Conservation (phyloP, 257 asterid species). For the Solanum peruvianum region DNA sequence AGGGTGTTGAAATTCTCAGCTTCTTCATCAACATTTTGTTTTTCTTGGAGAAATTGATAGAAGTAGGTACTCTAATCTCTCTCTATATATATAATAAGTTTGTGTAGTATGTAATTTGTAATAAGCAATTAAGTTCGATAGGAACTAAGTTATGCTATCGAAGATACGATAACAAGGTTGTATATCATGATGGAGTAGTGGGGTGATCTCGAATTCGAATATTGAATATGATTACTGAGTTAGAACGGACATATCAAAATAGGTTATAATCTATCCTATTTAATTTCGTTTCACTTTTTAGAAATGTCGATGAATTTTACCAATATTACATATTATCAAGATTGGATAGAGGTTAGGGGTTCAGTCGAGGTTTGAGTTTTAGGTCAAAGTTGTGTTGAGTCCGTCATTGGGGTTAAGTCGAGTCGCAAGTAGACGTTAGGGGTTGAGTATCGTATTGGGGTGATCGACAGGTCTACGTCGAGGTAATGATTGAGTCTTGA, state of each 20-base stretch:
- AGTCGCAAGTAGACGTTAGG: neutral
- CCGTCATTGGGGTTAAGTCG: too few species aligned
- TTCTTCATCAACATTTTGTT: neutral
- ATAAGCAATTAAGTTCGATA: too few species aligned
- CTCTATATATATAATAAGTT: neutral
- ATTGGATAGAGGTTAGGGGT: neutral
- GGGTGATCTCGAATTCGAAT: too few species aligned
- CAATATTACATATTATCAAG: too few species aligned
- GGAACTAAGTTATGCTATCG: too few species aligned
- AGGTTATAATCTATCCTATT: neutral
- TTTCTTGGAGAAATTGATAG: neutral
- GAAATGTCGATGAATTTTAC: too few species aligned
- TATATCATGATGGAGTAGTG: too few species aligned
- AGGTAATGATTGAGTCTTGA: neutral
- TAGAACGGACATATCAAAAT: neutral
- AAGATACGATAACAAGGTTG: too few species aligned
- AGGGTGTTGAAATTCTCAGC: conserved; percentile 13
- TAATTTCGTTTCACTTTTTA: too few species aligned
- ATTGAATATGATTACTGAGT: too few species aligned
- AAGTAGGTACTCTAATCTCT: neutral
- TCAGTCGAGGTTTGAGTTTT: neutral
- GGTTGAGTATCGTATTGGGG: neutral
- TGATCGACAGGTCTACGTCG: too few species aligned
- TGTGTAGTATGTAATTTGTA: neutral
- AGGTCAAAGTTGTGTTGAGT: neutral